Evolutionary conservation across 163 green algal genomes (phyloP).

Genomic region (Volvox carteri): DNA sequence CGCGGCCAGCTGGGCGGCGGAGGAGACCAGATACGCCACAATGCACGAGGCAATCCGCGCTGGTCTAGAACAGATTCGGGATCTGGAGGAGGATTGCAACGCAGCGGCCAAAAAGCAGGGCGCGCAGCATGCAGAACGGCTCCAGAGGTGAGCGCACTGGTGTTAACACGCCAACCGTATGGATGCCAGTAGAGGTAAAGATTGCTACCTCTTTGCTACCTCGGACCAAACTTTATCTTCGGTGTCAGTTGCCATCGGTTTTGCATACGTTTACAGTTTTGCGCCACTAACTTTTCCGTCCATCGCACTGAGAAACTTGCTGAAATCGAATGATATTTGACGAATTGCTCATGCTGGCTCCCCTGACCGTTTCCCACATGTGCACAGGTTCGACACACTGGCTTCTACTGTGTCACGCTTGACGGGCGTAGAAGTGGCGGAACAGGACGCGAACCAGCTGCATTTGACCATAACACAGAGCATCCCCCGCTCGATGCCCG

Average conservation of each 20-base stretch:
- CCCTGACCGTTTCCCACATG: background rate
- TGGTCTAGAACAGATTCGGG: conserved; percentile 8
- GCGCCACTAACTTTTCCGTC: too few species aligned
- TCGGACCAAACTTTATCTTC: too few species aligned
- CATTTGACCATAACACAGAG: conserved; percentile 32
- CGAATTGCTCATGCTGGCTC: too few species aligned
- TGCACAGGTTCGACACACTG: conserved; percentile 6
- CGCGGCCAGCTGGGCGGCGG: conserved; percentile 14
- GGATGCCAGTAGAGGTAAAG: too few species aligned
- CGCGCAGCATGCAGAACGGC: conserved; percentile 35
- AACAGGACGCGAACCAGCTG: background rate
- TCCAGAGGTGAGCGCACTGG: conserved; percentile 17
- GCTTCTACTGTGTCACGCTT: background rate
- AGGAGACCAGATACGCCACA: background rate
- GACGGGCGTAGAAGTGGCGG: conserved; percentile 19
- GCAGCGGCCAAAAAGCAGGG: conserved; percentile 28
- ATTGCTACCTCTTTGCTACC: too few species aligned
- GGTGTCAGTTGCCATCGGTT: too few species aligned
- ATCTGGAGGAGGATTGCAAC: conserved; percentile 41
- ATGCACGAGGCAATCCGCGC: background rate
- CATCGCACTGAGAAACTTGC: too few species aligned
- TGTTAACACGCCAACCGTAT: too few species aligned
- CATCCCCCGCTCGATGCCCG: conserved; percentile 41
- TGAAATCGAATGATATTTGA: too few species aligned
- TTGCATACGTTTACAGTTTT: too few species aligned